Conservation (phyloP, 2,329 filamentous ascomycete species). For the Ceratocystis papillata region DNA sequence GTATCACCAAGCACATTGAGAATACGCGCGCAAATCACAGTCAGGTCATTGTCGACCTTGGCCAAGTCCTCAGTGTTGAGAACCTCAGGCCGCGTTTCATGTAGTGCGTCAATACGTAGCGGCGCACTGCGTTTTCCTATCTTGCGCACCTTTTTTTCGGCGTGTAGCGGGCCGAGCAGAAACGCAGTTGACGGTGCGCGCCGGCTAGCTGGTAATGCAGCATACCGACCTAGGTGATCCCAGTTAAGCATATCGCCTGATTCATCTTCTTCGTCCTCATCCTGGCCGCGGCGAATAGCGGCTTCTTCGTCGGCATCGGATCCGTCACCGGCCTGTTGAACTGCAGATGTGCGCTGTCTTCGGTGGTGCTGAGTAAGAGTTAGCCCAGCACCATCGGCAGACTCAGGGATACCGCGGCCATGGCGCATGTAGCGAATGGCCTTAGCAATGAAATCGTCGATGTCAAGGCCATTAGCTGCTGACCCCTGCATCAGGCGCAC, state of each 20-base stretch:
- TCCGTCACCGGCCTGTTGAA: conserved; percentile 27
- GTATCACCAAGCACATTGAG: conserved; percentile 47
- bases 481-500: conserved; percentile 63
- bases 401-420: conserved; percentile 45
- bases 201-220: conserved; percentile 59
- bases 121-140: conserved; percentile 59
- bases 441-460: conserved; percentile 86
- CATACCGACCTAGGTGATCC: conserved; percentile 68
- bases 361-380: conserved; percentile 41
- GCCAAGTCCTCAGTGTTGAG: conserved; percentile 63
- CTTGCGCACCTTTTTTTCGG: conserved; percentile 72
- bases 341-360: conserved; percentile 30
- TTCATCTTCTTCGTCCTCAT: conserved; percentile 44
- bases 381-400: conserved; percentile 34
- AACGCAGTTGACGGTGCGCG: conserved; percentile 73
- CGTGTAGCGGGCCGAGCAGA: conserved; percentile 74
- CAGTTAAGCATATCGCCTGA: conserved; percentile 76
- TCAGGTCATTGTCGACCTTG: conserved; percentile 68
- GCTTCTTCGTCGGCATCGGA: conserved; percentile 31
- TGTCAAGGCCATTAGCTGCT: conserved; percentile 63
- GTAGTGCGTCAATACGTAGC: conserved; percentile 56
- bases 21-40: conserved; percentile 67
- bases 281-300: conserved; percentile 26
- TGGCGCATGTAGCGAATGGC: conserved; percentile 78
- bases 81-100: conserved; percentile 67